Conservation (phyloP, 2,329 filamentous ascomycete species). For the Aspergillus cejpii region DNA sequence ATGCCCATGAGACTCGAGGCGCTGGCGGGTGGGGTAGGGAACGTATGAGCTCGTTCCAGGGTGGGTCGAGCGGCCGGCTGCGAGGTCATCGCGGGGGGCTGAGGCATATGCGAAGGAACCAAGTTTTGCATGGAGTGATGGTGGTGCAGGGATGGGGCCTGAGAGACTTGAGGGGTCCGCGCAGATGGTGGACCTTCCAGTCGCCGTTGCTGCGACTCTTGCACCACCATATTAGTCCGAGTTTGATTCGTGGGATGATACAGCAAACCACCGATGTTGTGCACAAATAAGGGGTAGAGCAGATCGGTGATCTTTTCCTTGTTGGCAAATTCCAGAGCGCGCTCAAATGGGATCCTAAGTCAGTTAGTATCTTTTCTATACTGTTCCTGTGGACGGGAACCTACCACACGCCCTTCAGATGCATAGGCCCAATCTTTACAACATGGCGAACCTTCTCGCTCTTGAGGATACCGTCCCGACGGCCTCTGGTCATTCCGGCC, state of each 20-base stretch:
- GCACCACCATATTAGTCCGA: slow-evolving; percentile 78
- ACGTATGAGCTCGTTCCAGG: slow-evolving; percentile 81
- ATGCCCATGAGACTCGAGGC: slow-evolving; percentile 80
- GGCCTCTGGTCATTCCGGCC: slow-evolving; percentile 93
- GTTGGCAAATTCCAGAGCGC: slow-evolving; percentile 96
- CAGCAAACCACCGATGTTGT: slow-evolving; percentile 88
- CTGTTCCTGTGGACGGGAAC: slow-evolving; percentile 28
- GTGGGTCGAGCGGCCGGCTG: slow-evolving; percentile 60
- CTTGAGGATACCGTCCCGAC: slow-evolving; percentile 92
- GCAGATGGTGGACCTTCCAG: slow-evolving; percentile 47
- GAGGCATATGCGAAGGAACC: slow-evolving; percentile 55
- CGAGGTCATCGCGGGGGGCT: slow-evolving; percentile 58
- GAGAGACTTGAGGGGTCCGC: slow-evolving; percentile 61
- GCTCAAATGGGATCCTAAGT: slow-evolving; percentile 88
- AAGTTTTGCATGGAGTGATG: slow-evolving; percentile 60
- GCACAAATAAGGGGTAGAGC: slow-evolving; percentile 91
- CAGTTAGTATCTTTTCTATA: slow-evolving; percentile 9
- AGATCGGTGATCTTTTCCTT: slow-evolving; percentile 98
- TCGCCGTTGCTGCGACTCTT: slow-evolving; percentile 70
- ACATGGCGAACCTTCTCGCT: slow-evolving; percentile 96
- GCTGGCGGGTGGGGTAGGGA: slow-evolving; percentile 87
- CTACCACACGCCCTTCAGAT: slow-evolving; percentile 94
- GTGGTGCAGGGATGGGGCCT: slow-evolving; percentile 55
- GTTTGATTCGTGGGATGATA: slow-evolving; percentile 83
- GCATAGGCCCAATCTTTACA: slow-evolving; percentile 98